These are phyloP conservation scores for Candida berthetii DNA, from an alignment of 805 yeast genomes.

Conservation along the genomic window DNA sequence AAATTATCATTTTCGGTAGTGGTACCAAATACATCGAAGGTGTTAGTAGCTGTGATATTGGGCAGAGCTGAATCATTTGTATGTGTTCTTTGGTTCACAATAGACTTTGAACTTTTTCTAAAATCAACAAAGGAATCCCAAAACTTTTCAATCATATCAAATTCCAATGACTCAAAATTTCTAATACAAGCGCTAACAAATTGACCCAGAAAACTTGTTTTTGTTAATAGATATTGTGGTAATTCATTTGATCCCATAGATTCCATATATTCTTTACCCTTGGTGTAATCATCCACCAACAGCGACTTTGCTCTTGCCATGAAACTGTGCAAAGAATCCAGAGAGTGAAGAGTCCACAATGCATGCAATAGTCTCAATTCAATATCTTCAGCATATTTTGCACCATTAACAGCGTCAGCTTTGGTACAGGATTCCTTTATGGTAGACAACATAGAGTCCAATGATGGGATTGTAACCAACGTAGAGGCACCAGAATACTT, in stretches of 20 bases:
- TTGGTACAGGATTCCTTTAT: constrained; percentile 14
- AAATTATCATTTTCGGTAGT: constrained; percentile 16
- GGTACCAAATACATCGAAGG: constrained; percentile 10
- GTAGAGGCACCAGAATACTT: constrained; percentile 9
- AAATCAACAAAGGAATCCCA: constrained; percentile 36
- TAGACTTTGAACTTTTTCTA: constrained; percentile 18
- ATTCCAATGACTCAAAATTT: constrained; percentile 36
- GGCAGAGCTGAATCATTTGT: not conserved
- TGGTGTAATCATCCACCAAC: constrained; percentile 26
- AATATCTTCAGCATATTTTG: constrained; percentile 20
- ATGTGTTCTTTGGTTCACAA: constrained; percentile 25
- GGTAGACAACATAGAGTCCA: constrained; percentile 22
- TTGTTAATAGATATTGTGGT: constrained; percentile 23
- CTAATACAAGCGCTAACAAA: constrained; percentile 34
- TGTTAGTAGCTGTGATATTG: constrained; percentile 16
- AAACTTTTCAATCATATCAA: constrained; percentile 36
- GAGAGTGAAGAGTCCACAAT: constrained; percentile 41
- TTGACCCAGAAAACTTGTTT: constrained; percentile 37
- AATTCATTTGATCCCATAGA: constrained; percentile 4
- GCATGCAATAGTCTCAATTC: constrained; percentile 26
- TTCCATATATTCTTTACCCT: constrained; percentile 22
- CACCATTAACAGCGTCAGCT: constrained; percentile 16
- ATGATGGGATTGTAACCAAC: constrained; percentile 25
- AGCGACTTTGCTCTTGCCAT: constrained; percentile 24
- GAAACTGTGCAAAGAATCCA: constrained; percentile 41